These are phyloP conservation scores for Hysterangium stoloniferum DNA, from an alignment of 768 basidiomycete species.

Conservation along the genomic window DNA sequence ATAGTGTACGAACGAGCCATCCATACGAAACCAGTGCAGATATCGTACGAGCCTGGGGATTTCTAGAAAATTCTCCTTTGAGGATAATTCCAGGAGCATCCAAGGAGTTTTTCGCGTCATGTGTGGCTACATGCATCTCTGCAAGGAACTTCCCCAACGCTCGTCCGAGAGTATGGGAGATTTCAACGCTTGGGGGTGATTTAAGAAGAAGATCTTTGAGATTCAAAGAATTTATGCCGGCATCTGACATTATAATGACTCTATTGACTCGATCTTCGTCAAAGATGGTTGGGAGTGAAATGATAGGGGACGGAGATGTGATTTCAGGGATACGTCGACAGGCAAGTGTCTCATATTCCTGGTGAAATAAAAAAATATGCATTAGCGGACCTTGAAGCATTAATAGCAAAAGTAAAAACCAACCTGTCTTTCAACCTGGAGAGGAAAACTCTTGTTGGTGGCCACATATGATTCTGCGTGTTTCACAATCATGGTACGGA, in stretches of 20 bases:
- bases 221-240: conserved; percentile 31
- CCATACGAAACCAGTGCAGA: conserved; percentile 38
- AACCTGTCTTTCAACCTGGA: conserved; percentile 46
- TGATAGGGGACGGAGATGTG: conserved; percentile 25
- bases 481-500: conserved; percentile 56
- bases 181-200: conserved; percentile 19
- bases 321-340: conserved; percentile 33
- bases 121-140: conserved; percentile 34
- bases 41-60: conserved; percentile 34
- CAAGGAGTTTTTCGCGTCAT: neutral
- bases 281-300: conserved; percentile 37
- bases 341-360: conserved; percentile 40
- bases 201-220: conserved; percentile 36
- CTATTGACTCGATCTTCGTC: conserved; percentile 39
- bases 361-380: conserved; percentile 9
- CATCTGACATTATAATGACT: conserved; percentile 58
- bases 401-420: too few species aligned
- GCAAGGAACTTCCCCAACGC: conserved; percentile 51
- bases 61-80: conserved; percentile 29
- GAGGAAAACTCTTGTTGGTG: conserved; percentile 16
- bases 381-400: too few species aligned
- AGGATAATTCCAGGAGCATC: neutral
- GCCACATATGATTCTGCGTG: conserved; percentile 42
- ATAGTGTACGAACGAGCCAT: conserved; percentile 26
- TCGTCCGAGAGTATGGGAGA: conserved; percentile 39